Percentiles rank a stretch among this genome's conserved stretches.
These are phyloP conservation scores for Suillus spraguei DNA, from an alignment of 768 basidiomycete species.

Conservation along the genomic window DNA sequence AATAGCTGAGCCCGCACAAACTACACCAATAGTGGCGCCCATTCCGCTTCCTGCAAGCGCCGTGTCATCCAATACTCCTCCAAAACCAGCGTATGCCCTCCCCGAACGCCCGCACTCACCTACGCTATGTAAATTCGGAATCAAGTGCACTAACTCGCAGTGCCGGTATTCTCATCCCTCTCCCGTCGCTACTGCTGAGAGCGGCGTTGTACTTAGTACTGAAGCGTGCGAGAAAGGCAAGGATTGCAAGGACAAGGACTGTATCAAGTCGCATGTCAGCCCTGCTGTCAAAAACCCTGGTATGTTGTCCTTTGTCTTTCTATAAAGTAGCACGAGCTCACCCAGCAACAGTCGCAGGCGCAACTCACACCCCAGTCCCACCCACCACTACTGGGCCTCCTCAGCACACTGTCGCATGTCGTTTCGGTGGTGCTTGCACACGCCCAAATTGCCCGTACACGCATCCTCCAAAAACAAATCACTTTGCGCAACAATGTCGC, in stretches of 20 bases:
- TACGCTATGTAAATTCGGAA: slow-evolving; percentile 90
- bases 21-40: slow-evolving; percentile 27
- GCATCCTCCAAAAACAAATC: slow-evolving; percentile 55
- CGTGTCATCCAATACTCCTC: slow-evolving; percentile 3
- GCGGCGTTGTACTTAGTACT: slow-evolving; percentile 91
- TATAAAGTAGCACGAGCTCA: slow-evolving; percentile 17
- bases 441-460: slow-evolving; percentile 68
- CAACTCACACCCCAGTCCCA: slow-evolving; percentile 40
- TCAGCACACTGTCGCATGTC: slow-evolving; percentile 50
- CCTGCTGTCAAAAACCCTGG: slow-evolving; percentile 75
- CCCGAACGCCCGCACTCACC: slow-evolving; percentile 87
- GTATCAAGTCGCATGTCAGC: slow-evolving; percentile 88
- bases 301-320: slow-evolving; percentile 28
- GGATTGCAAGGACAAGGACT: slow-evolving; percentile 92
- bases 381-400: slow-evolving; percentile 24
- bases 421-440: slow-evolving; percentile 73
- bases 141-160: slow-evolving; percentile 87
- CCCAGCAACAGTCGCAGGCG: slow-evolving; percentile 30
- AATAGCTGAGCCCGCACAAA: slow-evolving; percentile 16
- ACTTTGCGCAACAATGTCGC: slow-evolving; percentile 63
- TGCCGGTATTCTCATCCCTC: slow-evolving; percentile 95
- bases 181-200: slow-evolving; percentile 94
- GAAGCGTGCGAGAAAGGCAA: slow-evolving; percentile 91
- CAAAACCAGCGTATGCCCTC: slow-evolving; percentile 47
- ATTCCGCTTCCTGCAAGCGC: slow-evolving; percentile 30